Percentiles rank a stretch among this genome's conserved stretches.
Evolutionary conservation across 108 stramenopile species (phyloP).

Genomic region (Nitzschia inconspicua): DNA sequence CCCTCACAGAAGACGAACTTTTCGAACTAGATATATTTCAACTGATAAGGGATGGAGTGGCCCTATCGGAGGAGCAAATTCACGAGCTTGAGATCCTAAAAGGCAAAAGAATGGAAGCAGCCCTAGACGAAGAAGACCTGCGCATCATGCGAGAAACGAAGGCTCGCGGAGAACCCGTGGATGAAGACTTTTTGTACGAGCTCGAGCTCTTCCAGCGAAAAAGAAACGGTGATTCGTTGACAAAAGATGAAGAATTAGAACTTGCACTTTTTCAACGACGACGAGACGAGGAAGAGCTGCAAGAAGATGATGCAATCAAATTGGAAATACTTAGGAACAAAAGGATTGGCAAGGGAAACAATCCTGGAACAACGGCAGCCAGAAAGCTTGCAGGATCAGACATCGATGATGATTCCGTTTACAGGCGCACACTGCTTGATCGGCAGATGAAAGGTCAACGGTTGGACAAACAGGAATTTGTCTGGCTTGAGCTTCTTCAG

Average conservation of each 20-base stretch:
- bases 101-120: background rate
- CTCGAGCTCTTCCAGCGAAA: slow-evolving; percentile 5
- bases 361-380: too few species aligned
- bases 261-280: slow-evolving; percentile 4
- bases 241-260: slow-evolving; percentile 8
- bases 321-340: background rate
- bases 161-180: slow-evolving; percentile 4
- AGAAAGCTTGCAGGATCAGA: too few species aligned
- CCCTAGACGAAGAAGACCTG: slow-evolving; percentile 9
- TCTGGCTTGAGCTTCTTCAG: slow-evolving; percentile 11
- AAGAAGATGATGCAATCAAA: slow-evolving; percentile 2
- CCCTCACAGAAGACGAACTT: slow-evolving; percentile 15
- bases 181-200: slow-evolving; percentile 13
- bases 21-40: slow-evolving; percentile 18
- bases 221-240: background rate
- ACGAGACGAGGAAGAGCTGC: background rate
- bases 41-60: slow-evolving; percentile 11
- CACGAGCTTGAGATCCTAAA: slow-evolving; percentile 15
- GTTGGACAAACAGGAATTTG: slow-evolving; percentile 15
- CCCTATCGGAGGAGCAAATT: slow-evolving; percentile 13
- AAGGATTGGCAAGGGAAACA: too few species aligned
- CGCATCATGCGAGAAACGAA: background rate
- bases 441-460: slow-evolving; percentile 10
- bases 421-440: background rate
- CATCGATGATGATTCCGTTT: slow-evolving; percentile 1